These are phyloP conservation scores for Marasmius oreades DNA, from an alignment of 1,284 basidiomycete species.

Conservation along the genomic window DNA sequence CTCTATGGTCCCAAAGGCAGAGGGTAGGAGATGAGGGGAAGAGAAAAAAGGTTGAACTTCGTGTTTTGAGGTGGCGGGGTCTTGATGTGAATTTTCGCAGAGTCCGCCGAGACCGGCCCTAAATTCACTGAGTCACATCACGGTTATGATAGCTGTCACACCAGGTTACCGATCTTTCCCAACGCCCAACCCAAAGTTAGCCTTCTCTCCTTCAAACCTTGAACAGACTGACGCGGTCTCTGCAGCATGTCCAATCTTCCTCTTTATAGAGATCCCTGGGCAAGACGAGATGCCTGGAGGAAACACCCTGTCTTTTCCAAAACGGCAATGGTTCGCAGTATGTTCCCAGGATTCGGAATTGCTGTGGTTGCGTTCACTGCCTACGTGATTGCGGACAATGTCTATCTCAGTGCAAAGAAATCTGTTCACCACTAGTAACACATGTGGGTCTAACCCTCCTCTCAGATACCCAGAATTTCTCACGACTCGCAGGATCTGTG, in stretches of 20 bases:
- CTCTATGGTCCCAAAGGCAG: slow-evolving; percentile 11
- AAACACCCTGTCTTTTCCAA: slow-evolving; percentile 85
- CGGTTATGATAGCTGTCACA: slow-evolving; percentile 13
- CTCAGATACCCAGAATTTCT: neutral
- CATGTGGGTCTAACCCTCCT: neutral
- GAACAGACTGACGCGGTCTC: neutral
- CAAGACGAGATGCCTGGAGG: slow-evolving; percentile 91
- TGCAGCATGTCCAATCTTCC: slow-evolving; percentile 54
- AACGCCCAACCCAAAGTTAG: neutral
- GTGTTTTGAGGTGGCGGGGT: slow-evolving; percentile 19
- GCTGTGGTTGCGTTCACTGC: slow-evolving; percentile 87
- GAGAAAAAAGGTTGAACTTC: slow-evolving; percentile 19
- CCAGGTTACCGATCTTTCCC: neutral
- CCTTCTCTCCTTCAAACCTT: neutral
- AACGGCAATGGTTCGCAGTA: slow-evolving; percentile 78
- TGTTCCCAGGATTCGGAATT: slow-evolving; percentile 92
- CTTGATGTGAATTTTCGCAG: slow-evolving; percentile 35
- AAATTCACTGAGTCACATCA: slow-evolving; percentile 37
- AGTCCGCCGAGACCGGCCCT: slow-evolving; percentile 62
- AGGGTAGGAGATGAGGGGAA: slow-evolving; percentile 17
- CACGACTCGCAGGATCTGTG: neutral
- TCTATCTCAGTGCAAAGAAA: slow-evolving; percentile 40
- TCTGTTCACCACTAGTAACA: slow-evolving; percentile 34
- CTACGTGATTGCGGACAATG: slow-evolving; percentile 84
- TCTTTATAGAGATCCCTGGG: slow-evolving; percentile 91